Percentiles rank a stretch among this genome's conserved stretches.
Evolutionary conservation across 306 rosid genomes (phyloP).

Genomic region (Lablab purpureus): DNA sequence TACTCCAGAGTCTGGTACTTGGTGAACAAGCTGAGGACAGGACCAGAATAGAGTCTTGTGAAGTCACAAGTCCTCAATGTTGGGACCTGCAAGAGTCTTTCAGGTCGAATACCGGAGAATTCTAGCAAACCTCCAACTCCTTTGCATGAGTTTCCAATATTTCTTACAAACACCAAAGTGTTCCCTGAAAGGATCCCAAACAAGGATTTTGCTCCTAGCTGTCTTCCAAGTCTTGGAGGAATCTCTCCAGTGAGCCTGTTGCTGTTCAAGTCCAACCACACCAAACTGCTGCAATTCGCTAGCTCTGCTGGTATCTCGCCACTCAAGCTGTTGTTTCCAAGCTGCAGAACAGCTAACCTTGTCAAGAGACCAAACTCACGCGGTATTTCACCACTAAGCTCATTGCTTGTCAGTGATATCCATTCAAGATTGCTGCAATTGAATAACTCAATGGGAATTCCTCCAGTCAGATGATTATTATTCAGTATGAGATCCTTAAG

Average conservation of each 20-base stretch:
- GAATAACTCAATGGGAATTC: constrained; percentile 78
- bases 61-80: constrained; percentile 88
- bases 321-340: constrained; percentile 86
- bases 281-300: constrained; percentile 86
- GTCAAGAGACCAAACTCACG: constrained; percentile 77
- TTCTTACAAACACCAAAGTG: constrained; percentile 90
- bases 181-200: constrained; percentile 88
- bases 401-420: constrained; percentile 92
- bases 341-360: constrained; percentile 89
- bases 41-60: constrained; percentile 89
- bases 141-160: constrained; percentile 88
- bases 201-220: constrained; percentile 81
- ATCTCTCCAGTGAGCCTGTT: constrained; percentile 95
- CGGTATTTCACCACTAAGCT: constrained; percentile 76
- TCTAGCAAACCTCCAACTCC: constrained; percentile 97
- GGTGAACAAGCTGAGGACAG: constrained; percentile 86
- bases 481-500: constrained; percentile 92
- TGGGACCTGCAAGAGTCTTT: constrained; percentile 81
- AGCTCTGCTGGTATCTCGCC: constrained; percentile 91
- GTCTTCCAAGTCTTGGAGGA: constrained; percentile 93
- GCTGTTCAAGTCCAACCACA: constrained; percentile 99
- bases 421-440: constrained; percentile 89
- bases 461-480: constrained; percentile 76
- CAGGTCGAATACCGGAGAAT: constrained; percentile 89
- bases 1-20: constrained; percentile 94